Conservation (phyloP, 768 basidiomycete species). For the Hericium coralloides region DNA sequence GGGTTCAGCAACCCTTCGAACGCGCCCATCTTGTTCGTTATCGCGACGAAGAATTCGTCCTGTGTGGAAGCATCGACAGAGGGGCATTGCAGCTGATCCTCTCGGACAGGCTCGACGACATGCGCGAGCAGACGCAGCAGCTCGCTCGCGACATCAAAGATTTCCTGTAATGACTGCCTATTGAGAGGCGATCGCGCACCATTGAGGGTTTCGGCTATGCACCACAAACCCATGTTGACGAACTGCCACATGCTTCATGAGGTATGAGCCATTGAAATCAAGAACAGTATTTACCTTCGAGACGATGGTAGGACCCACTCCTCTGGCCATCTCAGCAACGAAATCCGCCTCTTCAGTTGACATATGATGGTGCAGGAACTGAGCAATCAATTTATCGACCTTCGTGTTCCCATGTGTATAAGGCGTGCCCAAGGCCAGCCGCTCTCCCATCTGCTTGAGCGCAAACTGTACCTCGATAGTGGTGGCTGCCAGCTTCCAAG, state of each 20-base stretch:
- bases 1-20: constrained; percentile 21
- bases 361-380: constrained; percentile 65
- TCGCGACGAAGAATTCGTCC: constrained; percentile 43
- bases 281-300: constrained; percentile 41
- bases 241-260: constrained; percentile 35
- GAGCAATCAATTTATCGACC: constrained; percentile 56
- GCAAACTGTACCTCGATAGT: constrained; percentile 72
- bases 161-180: constrained; percentile 19
- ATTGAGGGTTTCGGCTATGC: constrained; percentile 49
- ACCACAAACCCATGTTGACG: constrained; percentile 63
- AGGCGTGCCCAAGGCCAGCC: constrained; percentile 48
- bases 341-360: constrained; percentile 76
- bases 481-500: constrained; percentile 78
- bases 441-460: constrained; percentile 63
- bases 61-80: constrained; percentile 47
- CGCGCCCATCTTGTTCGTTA: constrained; percentile 38
- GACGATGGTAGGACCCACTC: constrained; percentile 56
- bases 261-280: neutral
- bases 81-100: constrained; percentile 32
- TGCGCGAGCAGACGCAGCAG: constrained; percentile 61
- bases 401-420: constrained; percentile 46
- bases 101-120: constrained; percentile 57
- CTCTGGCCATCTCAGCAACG: constrained; percentile 73
- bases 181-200: constrained; percentile 17
- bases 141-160: constrained; percentile 41